Base-by-base conservation (phyloP, 2,329 filamentous ascomycete species). In the Calonectria montana region DNA sequence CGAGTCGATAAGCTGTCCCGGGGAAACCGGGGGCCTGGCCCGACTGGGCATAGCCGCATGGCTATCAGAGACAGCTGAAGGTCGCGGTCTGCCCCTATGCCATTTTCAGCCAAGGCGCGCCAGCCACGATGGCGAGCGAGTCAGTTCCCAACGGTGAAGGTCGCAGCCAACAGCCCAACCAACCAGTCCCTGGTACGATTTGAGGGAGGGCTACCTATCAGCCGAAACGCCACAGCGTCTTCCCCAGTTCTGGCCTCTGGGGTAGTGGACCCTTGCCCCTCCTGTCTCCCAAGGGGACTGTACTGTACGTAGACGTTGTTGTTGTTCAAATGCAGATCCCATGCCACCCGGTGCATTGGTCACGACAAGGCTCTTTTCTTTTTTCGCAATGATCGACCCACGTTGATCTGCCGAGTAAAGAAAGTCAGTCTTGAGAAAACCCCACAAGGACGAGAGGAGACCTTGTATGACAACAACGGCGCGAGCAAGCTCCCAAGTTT, bases 351-450 rank as follows among this genome's bases (percentile, higher is more conserved):
- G 31, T 57, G 53, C 53, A 57, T 39, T 57, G 53, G 53, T 57
- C 53, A 21, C 53, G 9, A 31, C 31, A 57, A 13, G 53, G 53
- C 53, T 57, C 31, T 57, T 57, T 57, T 57, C 31, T 57, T 57
- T 57, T 57, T 57, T 57, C 53, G 53, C 31, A 39, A 57, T 57
- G 53, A 57, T 57, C 31, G 53, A 57, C 53, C 53, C 53, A 57
- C 53, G 53, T 31, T 57, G 31, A n/a, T 39, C 39, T 21, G 29
- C 21, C 21, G 31, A 57, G 31, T 57, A 21, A 45, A 45, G 50
- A 55, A 35, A 23, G 50, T 39, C 31, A n/a, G n/a, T 23, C 25
- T 57, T 21, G 53, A 23, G 7, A 50, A 55, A 45, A 45, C 41
- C 41, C 41, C 41, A 45, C 41, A 18, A 45, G 21, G 41, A 45